Conservation (phyloP, 768 basidiomycete genomes). For the Boletus pseudo-olivaceus region DNA sequence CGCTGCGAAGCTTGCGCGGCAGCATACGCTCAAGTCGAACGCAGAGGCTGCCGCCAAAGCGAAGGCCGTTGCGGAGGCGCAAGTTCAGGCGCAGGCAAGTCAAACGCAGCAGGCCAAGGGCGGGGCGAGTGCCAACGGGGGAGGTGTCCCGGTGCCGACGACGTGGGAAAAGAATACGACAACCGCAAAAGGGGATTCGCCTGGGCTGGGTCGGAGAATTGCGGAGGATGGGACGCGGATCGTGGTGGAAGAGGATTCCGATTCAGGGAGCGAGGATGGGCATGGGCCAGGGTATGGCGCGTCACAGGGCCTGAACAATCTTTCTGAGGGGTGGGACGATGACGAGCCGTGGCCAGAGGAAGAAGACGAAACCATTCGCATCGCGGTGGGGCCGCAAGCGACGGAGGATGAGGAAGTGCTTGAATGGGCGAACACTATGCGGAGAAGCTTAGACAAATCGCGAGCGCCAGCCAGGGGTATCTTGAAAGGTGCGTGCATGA, state of each 20-base stretch:
- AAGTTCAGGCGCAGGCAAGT: slow-evolving; percentile 22
- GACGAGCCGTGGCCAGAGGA: slow-evolving; percentile 76
- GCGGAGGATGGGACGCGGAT: slow-evolving; percentile 66
- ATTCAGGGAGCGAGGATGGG: slow-evolving; percentile 53
- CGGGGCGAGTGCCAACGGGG: slow-evolving; percentile 25
- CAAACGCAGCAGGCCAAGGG: slow-evolving; percentile 23
- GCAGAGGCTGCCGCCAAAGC: slow-evolving; percentile 46
- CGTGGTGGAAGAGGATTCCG: slow-evolving; percentile 69
- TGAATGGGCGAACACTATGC: slow-evolving; percentile 74
- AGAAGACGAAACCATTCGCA: slow-evolving; percentile 71
- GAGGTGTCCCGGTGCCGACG: slow-evolving; percentile 44
- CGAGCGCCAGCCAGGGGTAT: slow-evolving; percentile 77
- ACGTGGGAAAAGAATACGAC: slow-evolving; percentile 85
- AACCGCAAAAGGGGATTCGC: slow-evolving; percentile 46
- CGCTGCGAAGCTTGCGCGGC: slow-evolving; percentile 83
- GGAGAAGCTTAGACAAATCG: slow-evolving; percentile 67
- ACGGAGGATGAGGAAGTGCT: slow-evolving; percentile 59
- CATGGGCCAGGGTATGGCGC: slow-evolving; percentile 37
- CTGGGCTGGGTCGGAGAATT: slow-evolving; percentile 43
- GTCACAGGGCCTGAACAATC: slow-evolving; percentile 36
- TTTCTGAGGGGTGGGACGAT: slow-evolving; percentile 70
- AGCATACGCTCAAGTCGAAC: slow-evolving; percentile 88
- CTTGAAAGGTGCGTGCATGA: slow-evolving; percentile 55
- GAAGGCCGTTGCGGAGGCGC: slow-evolving; percentile 31
- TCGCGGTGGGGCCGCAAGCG: slow-evolving; percentile 8